Evolutionary conservation across 192 early-diverging fungal species (phyloP).

Genomic region (Backusella morwellensis): DNA sequence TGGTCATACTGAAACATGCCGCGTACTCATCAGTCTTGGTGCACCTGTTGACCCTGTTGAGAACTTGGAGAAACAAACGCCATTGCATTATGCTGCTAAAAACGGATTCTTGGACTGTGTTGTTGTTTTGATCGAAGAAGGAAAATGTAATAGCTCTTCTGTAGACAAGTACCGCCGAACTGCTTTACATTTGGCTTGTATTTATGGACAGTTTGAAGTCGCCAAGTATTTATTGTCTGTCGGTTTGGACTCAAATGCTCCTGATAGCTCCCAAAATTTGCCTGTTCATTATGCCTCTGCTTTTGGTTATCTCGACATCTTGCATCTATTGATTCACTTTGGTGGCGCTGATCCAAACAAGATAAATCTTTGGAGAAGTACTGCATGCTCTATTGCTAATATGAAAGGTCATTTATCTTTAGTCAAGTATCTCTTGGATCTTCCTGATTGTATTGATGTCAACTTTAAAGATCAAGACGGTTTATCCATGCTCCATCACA

Average conservation of each 20-base stretch:
- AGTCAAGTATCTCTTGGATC: conserved; percentile 38
- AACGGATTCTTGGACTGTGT: conserved; percentile 30
- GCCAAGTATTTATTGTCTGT: conserved; percentile 36
- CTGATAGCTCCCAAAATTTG: conserved; percentile 45
- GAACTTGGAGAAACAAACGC: conserved; percentile 27
- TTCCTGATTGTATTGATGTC: conserved; percentile 32
- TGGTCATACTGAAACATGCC: conserved; percentile 39
- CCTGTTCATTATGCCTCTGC: conserved; percentile 53
- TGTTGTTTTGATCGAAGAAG: conserved; percentile 29
- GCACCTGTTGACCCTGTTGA: conserved; percentile 38
- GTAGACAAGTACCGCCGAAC: conserved; percentile 31
- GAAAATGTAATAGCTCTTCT: conserved; percentile 16
- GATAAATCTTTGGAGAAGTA: conserved; percentile 49
- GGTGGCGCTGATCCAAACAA: conserved; percentile 38
- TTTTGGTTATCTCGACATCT: conserved; percentile 40
- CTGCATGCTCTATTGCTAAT: conserved; percentile 50
- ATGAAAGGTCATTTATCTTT: conserved; percentile 51
- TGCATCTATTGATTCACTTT: conserved; percentile 40
- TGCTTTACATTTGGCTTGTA: conserved; percentile 31
- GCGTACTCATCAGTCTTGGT: conserved; percentile 34
- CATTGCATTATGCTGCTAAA: conserved; percentile 31
- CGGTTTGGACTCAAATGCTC: conserved; percentile 42
- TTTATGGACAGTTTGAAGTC: conserved; percentile 46
- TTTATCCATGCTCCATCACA: conserved; percentile 44
- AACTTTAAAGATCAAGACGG: conserved; percentile 51